A percentile compares a stretch with the other conserved stretches of the same genome.
Conservation (phyloP, 306 rosid genomes). For the Astragalus membranaceus region DNA sequence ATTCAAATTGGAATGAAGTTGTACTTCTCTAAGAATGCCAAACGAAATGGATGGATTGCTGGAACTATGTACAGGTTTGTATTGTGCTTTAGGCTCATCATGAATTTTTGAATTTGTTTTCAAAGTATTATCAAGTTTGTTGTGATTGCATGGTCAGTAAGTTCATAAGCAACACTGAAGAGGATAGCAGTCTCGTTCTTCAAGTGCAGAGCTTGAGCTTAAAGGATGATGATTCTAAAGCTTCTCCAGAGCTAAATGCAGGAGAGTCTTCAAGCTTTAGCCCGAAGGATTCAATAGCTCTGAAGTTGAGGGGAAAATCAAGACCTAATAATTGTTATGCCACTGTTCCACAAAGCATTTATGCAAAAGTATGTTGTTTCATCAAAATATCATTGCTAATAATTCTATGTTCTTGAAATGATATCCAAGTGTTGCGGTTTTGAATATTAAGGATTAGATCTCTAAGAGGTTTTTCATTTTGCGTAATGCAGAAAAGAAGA, state of each 20-base stretch:
- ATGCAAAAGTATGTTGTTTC: conserved; percentile 81
- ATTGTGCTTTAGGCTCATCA: too few species aligned
- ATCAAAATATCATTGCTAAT: not conserved
- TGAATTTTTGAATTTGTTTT: too few species aligned
- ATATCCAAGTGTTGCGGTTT: not conserved
- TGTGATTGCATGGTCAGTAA: too few species aligned
- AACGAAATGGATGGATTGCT: too few species aligned
- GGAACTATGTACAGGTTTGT: too few species aligned
- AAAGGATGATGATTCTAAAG: conserved; percentile 59
- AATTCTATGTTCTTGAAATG: not conserved
- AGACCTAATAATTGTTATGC: conserved; percentile 55
- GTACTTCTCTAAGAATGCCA: too few species aligned
- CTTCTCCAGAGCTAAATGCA: conserved; percentile 43
- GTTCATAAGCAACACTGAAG: conserved; percentile 40
- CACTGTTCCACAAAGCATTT: conserved; percentile 74
- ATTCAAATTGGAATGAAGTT: too few species aligned
- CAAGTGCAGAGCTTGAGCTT: conserved; percentile 58
- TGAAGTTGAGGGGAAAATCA: conserved; percentile 43
- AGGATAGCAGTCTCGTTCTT: conserved; percentile 25
- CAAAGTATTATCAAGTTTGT: too few species aligned
- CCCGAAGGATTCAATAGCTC: too few species aligned
- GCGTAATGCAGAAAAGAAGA: conserved; percentile 79
- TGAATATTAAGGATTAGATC: not conserved
- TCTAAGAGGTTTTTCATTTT: not conserved
- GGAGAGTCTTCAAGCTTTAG: too few species aligned